Conservation (phyloP, 1,284 basidiomycete genomes). For the Papiliotrema nemorosa region DNA sequence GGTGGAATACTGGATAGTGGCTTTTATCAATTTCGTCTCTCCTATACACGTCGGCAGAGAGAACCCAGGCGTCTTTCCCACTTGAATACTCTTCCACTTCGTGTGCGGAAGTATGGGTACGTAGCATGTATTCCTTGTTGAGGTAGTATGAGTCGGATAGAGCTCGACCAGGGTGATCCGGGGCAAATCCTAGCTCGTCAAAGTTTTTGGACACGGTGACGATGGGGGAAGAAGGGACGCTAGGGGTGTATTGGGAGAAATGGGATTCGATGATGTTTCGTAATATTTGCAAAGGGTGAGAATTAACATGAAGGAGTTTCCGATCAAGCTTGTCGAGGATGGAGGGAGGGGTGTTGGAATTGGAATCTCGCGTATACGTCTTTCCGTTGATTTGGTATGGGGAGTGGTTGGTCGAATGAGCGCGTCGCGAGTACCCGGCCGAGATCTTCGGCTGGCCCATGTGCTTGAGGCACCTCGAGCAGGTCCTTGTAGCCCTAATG, state of each 20-base stretch:
- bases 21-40: conserved; percentile 96
- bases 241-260: conserved; percentile 59
- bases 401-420: background rate
- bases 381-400: conserved; percentile 32
- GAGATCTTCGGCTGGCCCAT: too few relatives aligned
- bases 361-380: conserved; percentile 65
- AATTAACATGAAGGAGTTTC: conserved; percentile 67
- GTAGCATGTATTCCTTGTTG: conserved; percentile 83
- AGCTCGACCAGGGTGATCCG: conserved; percentile 87
- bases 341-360: conserved; percentile 80
- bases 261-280: conserved; percentile 80
- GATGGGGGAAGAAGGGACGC: conserved; percentile 68
- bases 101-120: conserved; percentile 96
- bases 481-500: background rate
- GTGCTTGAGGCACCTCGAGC: background rate
- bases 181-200: conserved; percentile 90
- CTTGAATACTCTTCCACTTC: conserved; percentile 85
- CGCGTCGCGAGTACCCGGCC: background rate
- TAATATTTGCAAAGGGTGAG: conserved; percentile 84
- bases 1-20: conserved; percentile 98
- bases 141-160: conserved; percentile 94
- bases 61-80: conserved; percentile 77
- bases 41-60: conserved; percentile 97
- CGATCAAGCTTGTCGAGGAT: conserved; percentile 73
- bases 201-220: conserved; percentile 93